A percentile compares a stretch with the other conserved stretches of the same genome.
Conservation (phyloP, 2,329 filamentous ascomycete species). For the Zelopaecilomyces penicillatus region DNA sequence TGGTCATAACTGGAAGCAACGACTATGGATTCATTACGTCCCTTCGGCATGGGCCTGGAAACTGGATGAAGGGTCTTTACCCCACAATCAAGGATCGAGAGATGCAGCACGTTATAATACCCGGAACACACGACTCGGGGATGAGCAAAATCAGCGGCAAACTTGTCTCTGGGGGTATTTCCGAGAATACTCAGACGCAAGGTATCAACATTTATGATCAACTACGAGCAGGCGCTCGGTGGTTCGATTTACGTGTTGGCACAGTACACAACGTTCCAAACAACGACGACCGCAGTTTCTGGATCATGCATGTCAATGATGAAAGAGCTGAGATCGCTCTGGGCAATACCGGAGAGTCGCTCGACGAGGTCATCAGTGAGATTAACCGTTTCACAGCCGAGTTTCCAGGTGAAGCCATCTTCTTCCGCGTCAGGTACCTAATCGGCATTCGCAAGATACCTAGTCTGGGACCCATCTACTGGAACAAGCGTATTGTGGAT, state of each 20-base stretch:
- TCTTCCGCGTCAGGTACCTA: conserved; percentile 36
- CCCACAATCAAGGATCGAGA: conserved; percentile 27
- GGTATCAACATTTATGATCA: conserved; percentile 36
- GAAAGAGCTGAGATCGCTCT: conserved; percentile 26
- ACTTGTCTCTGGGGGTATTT: conserved; percentile 26
- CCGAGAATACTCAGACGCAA: conserved; percentile 37
- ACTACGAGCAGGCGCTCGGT: conserved; percentile 35
- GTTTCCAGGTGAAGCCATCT: conserved; percentile 35
- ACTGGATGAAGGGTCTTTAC: conserved; percentile 26
- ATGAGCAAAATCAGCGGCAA: conserved; percentile 33
- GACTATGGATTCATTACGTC: conserved; percentile 24
- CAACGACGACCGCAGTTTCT: conserved; percentile 23
- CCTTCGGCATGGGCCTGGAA: conserved; percentile 17
- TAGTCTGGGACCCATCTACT: conserved; percentile 19
- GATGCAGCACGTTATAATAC: conserved; percentile 37
- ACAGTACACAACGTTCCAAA: conserved; percentile 14
- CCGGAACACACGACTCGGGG: conserved; percentile 40
- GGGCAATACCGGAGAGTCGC: conserved; percentile 36
- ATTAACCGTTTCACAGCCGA: conserved; percentile 37
- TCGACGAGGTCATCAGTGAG: conserved; percentile 33
- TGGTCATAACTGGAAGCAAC: conserved; percentile 27
- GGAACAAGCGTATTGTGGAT: conserved; percentile 30
- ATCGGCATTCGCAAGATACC: conserved; percentile 30
- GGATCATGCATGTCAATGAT: conserved; percentile 33
- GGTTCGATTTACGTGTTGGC: conserved; percentile 39